Evolutionary conservation across 179 eudicot genomes (phyloP).

Genomic region (Patellifolia procumbens): DNA sequence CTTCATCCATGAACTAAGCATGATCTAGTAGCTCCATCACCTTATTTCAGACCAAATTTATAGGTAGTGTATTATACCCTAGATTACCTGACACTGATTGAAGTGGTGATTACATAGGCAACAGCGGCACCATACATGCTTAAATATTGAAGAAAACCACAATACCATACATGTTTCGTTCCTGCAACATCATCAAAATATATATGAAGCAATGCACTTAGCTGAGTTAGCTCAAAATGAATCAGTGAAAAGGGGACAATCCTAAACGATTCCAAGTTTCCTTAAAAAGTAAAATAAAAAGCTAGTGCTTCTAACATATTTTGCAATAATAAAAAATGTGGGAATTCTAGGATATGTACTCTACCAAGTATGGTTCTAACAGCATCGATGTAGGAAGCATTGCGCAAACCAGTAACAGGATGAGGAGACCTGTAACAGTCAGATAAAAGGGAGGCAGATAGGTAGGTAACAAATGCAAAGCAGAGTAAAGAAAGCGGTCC

Average conservation of each 20-base stretch:
- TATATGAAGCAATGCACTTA: background rate
- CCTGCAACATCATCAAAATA: constrained; percentile 27
- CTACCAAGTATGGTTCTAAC: constrained; percentile 22
- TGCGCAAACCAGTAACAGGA: constrained; percentile 18
- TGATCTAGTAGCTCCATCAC: too few relatives aligned
- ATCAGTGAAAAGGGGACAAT: too few relatives aligned
- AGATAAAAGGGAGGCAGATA: constrained; percentile 19
- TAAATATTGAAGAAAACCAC: constrained; percentile 38
- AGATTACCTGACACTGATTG: constrained; percentile 42
- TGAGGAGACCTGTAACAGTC: constrained; percentile 22
- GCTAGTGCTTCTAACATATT: too few relatives aligned
- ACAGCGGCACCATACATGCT: constrained; percentile 38
- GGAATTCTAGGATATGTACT: background rate
- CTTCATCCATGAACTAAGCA: too few relatives aligned
- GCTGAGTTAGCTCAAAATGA: background rate
- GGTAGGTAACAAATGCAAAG: constrained; percentile 21
- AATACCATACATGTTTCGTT: constrained; percentile 33
- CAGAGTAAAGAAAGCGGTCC: constrained; percentile 16
- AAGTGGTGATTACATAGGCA: constrained; percentile 41
- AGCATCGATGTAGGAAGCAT: constrained; percentile 21
- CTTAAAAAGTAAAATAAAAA: too few relatives aligned
- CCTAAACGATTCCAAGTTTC: too few relatives aligned
- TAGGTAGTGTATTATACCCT: background rate
- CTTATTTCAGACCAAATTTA: too few relatives aligned
- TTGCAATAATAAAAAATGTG: too few relatives aligned